Base-by-base conservation (phyloP, 805 yeast genomes). In the Isabelozyma heimii region DNA sequence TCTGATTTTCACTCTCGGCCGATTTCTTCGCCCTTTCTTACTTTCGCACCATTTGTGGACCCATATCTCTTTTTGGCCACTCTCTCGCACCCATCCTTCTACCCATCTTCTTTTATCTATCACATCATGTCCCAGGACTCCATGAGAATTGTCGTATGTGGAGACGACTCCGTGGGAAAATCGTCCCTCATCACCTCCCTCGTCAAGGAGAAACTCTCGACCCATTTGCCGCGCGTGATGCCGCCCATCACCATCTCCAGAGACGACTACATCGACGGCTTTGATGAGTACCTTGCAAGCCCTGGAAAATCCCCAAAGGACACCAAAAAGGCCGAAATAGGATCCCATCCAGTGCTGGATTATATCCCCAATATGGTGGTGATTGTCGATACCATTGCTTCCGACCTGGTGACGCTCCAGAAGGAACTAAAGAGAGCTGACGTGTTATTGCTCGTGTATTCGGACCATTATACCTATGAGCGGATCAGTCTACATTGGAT, bases 401-500 rank as follows among this genome's bases (percentile, higher is more conserved):
- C 84, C 0, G 95, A 90, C 59, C 67, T 82, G 33, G 67, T 69
- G 1, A 62, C 70, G 0, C 68, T 94, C 12, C 89, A 87, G 49
- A 73, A 77, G 30, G 97, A 90, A 62, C 79, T 94, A 53, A 78
- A 96, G 43, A 77, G 80, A 46, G 94, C 97, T 0, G 92, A 89
- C 66, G 97, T 91, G 12, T 87, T 94, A 2, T 87, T 97, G 92
- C 77, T 94, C n/a, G 90, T 94, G 0, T 94, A 91, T 62, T 81
- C 94, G 3, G 98, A 91, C 61, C 96, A 91, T 60, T 94, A 91
- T 62, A 90, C 98, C 0, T 94, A 91, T 62, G 98, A 94, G 63
- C 76, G 98, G 43, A 82, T 94, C 4, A 84, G 97, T 2, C 72
- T 92, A 20, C 91, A 91, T 65, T 94, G 99, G 99, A 85, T 94